Base-by-base conservation (phyloP, 495 filamentous ascomycete genomes). In the Pseudoneurospora amorphoporcata region DNA sequence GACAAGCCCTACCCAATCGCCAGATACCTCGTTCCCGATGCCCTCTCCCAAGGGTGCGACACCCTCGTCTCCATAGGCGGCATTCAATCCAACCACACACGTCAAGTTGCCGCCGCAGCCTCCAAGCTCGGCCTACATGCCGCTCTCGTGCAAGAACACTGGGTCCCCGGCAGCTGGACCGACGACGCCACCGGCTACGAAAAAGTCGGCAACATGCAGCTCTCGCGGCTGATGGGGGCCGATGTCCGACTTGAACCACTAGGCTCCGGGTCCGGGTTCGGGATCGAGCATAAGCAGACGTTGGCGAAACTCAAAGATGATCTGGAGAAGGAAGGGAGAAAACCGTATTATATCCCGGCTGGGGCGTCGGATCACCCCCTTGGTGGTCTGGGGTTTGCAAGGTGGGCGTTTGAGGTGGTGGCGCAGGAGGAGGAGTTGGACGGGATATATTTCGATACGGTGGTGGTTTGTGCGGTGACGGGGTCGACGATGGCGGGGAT, bases 301-400 rank as follows among this genome's bases (percentile, higher is more conserved):
- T 82, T 88, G 9, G 77, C 77, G 39, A 72, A 76, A 1, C 81
- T 90, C 1, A 79, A 83, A 69, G 73, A 84, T n/a, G 84, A 87
- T 75, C 81, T 86, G 17, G 74, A 73, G 7, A 78, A 72, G 0
- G 65, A 73, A 0, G 90, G 89, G 0, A 83, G 82, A 23, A 86
- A 82, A 74, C 87, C 88, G 7, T 92, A 91, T 70, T 90, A 87
- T 75, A 90, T 91, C 65, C 89, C 90, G 1, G 88, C 88, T 0
- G 89, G 89, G 2, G 88, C 88, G 2, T 89, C 87, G 9, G 88
- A 90, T 75, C 89, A 92, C 73, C 87, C 88, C n/a, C 78, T 90
- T 0, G 89, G 90, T 2, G 89, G 89, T 0, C 70, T 91, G 29
- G 90, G 90, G 1, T 91, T 90, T 75, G 88, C 88, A 45, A 76